These are phyloP conservation scores for Pythium angustatum DNA, from an alignment of 352 stramenopile species.

Conservation along the genomic window DNA sequence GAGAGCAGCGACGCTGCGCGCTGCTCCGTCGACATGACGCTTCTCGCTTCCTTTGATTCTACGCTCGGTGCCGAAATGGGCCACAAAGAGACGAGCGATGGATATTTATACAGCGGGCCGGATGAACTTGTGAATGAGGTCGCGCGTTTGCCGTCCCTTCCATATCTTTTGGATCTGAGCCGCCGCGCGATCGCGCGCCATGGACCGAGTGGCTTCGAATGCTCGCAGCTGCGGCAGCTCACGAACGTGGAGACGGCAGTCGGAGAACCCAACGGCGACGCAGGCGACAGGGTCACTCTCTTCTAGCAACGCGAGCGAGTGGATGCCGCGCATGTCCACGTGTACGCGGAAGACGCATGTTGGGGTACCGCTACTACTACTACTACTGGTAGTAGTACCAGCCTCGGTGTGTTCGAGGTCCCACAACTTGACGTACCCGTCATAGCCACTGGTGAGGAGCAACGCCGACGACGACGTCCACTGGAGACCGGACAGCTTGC, in stretches of 20 bases:
- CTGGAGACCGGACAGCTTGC: conserved; percentile 48
- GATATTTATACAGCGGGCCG: conserved; percentile 25
- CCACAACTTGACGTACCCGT: conserved; percentile 76
- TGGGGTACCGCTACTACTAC: neutral
- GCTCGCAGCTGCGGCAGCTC: conserved; percentile 39
- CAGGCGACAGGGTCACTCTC: conserved; percentile 25
- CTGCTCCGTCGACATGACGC: conserved; percentile 20
- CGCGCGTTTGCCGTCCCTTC: conserved; percentile 53
- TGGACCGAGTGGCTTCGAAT: conserved; percentile 41
- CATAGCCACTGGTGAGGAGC: conserved; percentile 47
- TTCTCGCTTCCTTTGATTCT: neutral
- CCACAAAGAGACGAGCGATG: neutral
- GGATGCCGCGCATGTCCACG: conserved; percentile 46
- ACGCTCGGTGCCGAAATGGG: too few relatives aligned
- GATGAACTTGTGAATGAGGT: conserved; percentile 56
- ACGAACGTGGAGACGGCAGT: conserved; percentile 43
- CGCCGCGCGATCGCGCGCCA: conserved; percentile 37
- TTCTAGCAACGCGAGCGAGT: conserved; percentile 38
- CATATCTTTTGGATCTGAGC: conserved; percentile 58
- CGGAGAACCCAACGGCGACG: conserved; percentile 40
- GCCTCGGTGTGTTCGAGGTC: conserved; percentile 29
- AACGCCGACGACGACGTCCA: conserved; percentile 50
- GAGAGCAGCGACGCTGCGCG: conserved; percentile 35
- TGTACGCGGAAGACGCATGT: conserved; percentile 43
- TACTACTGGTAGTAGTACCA: neutral